These are phyloP conservation scores for Lotmaria passim DNA, from an alignment of 208 protist species.

Conservation along the genomic window DNA sequence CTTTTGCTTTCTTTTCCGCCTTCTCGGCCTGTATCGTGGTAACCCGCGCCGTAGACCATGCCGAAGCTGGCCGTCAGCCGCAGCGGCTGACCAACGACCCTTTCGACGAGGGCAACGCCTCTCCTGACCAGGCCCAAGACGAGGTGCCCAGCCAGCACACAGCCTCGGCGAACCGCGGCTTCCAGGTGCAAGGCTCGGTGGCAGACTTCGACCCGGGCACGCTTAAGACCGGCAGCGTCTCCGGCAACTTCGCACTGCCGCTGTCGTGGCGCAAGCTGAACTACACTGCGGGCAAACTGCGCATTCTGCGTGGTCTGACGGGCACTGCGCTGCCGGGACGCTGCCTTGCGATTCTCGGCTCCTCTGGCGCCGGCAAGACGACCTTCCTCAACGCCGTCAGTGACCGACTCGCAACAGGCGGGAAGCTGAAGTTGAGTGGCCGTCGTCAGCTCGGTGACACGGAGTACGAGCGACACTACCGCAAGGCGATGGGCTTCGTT, in stretches of 20 bases:
- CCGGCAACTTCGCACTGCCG: constrained; percentile 51
- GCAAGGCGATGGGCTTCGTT: constrained; percentile 77
- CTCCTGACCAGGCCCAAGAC: not conserved
- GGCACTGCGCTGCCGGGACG: constrained; percentile 74
- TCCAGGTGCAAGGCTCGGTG: constrained; percentile 46
- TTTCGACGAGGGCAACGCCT: not conserved
- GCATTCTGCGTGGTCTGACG: constrained; percentile 69
- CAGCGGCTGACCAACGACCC: constrained; percentile 1
- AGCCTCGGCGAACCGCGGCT: constrained; percentile 26
- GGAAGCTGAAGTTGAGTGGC: constrained; percentile 50
- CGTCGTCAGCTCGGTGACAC: constrained; percentile 71
- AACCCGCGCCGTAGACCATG: not conserved
- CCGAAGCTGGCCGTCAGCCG: not conserved
- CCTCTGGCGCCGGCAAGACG: constrained; percentile 87
- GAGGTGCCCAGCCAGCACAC: not conserved
- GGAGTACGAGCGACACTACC: constrained; percentile 57
- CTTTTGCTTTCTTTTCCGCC: too few species aligned
- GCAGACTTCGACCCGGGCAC: constrained; percentile 52
- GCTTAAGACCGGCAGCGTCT: constrained; percentile 35
- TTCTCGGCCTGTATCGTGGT: not conserved
- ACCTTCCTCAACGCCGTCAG: constrained; percentile 67
- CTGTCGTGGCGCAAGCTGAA: constrained; percentile 76
- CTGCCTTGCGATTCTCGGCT: constrained; percentile 83
- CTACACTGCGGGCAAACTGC: constrained; percentile 49
- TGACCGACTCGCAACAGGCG: constrained; percentile 53